A percentile compares a stretch with the other conserved stretches of the same genome.
Evolutionary conservation across 2,329 filamentous ascomycete genomes (phyloP).

Genomic region (Aphanocladium album): DNA sequence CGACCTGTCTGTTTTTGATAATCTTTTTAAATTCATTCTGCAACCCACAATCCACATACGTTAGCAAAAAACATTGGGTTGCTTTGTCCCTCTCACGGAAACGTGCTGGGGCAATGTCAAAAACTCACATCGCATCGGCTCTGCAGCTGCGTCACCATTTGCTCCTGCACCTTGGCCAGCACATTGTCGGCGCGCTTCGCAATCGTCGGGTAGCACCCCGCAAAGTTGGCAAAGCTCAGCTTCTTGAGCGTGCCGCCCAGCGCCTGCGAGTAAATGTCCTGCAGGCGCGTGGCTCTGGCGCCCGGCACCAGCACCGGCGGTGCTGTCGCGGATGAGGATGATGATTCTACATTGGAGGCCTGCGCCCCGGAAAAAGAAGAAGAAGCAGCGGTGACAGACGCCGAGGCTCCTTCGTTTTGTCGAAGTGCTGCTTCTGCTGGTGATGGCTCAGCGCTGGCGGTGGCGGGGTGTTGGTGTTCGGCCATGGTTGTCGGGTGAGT

Average conservation of each 20-base stretch:
- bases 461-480: neutral
- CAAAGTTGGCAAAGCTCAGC: constrained; percentile 53
- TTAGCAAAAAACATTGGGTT: neutral
- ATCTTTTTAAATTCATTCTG: constrained; percentile 55
- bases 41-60: neutral
- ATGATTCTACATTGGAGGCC: too few species aligned
- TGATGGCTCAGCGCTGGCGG: neutral
- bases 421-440: neutral
- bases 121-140: constrained; percentile 45
- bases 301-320: constrained; percentile 35
- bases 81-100: too few species aligned
- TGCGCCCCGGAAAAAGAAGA: too few species aligned
- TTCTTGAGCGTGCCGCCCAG: constrained; percentile 50
- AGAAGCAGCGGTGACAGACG: neutral
- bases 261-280: constrained; percentile 47
- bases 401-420: neutral
- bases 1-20: constrained; percentile 45
- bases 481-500: neutral
- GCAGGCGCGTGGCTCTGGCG: constrained; percentile 51
- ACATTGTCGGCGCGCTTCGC: constrained; percentile 44
- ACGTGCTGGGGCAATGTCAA: too few species aligned
- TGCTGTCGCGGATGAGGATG: too few species aligned
- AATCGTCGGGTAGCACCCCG: constrained; percentile 58
- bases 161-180: constrained; percentile 50
- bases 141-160: constrained; percentile 53